Evolutionary conservation across 352 stramenopile species (phyloP).

Genomic region (Globisporangium cylindrosporum): DNA sequence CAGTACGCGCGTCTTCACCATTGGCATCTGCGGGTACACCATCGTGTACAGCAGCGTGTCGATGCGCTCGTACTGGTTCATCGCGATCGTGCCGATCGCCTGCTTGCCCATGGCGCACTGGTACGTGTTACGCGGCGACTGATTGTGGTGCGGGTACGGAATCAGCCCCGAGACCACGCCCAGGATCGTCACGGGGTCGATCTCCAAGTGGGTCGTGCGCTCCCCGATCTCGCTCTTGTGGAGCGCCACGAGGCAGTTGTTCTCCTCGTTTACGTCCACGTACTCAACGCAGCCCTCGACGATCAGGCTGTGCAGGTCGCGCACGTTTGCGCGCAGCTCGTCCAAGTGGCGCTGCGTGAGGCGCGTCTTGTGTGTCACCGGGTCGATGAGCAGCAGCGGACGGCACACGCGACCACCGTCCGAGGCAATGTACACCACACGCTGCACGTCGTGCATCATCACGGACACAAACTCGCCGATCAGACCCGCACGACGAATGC

Average conservation of each 20-base stretch:
- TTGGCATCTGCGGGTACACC: conserved; percentile 99
- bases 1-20: conserved; percentile 98
- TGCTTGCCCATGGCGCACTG: conserved; percentile 99
- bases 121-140: conserved; percentile 99
- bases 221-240: conserved; percentile 90
- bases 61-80: conserved; percentile 99
- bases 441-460: conserved; percentile 97
- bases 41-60: conserved; percentile 99
- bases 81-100: conserved; percentile 98
- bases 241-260: conserved; percentile 98
- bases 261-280: conserved; percentile 99
- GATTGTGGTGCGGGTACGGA: conserved; percentile 99
- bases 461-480: conserved; percentile 98
- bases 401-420: conserved; percentile 98
- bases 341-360: conserved; percentile 96
- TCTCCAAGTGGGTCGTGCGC: conserved; percentile 98
- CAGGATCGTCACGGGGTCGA: conserved; percentile 99
- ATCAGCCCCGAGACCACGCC: conserved; percentile 98
- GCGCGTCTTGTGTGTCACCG: conserved; percentile 83
- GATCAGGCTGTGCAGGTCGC: conserved; percentile 83
- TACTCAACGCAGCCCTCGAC: conserved; percentile 98
- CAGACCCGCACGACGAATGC: conserved; percentile 78
- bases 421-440: conserved; percentile 97
- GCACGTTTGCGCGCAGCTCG: conserved; percentile 75
- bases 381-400: conserved; percentile 94